These are phyloP conservation scores for Colletotrichum magnum DNA, from an alignment of 2,329 filamentous ascomycete genomes.

Conservation along the genomic window DNA sequence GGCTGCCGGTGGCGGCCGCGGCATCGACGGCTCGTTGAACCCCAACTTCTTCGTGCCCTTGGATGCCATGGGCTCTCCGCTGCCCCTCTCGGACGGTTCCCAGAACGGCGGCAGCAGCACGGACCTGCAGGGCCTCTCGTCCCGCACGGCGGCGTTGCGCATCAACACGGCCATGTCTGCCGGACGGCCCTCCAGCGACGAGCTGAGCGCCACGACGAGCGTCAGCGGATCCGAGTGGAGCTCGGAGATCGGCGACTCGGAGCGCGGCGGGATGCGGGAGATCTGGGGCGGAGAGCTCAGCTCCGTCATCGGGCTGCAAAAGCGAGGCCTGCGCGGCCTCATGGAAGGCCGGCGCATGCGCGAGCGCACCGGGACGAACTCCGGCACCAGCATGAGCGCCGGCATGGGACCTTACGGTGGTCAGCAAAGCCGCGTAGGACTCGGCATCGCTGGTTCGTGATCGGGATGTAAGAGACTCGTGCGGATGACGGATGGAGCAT, in stretches of 20 bases:
- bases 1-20: conserved; percentile 93
- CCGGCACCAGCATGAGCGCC: conserved; percentile 42
- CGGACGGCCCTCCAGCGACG: conserved; percentile 60
- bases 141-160: conserved; percentile 57
- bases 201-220: conserved; percentile 65
- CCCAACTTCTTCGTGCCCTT: conserved; percentile 73
- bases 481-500: neutral
- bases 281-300: conserved; percentile 87
- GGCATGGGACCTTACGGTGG: conserved; percentile 42
- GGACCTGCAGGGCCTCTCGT: conserved; percentile 49
- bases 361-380: conserved; percentile 72
- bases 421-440: conserved; percentile 57
- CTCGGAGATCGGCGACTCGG: conserved; percentile 66
- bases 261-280: conserved; percentile 67
- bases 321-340: conserved; percentile 88
- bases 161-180: conserved; percentile 63
- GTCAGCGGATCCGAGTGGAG: conserved; percentile 70
- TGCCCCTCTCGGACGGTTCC: conserved; percentile 25
- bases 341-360: conserved; percentile 95
- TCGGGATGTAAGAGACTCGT: neutral
- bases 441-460: conserved; percentile 67
- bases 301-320: conserved; percentile 95
- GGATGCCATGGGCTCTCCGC: conserved; percentile 56
- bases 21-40: conserved; percentile 77
- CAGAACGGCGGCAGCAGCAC: conserved; percentile 44